These are phyloP conservation scores for Schizosaccharomyces lindneri DNA, from an alignment of 805 yeast genomes.

Conservation along the genomic window DNA sequence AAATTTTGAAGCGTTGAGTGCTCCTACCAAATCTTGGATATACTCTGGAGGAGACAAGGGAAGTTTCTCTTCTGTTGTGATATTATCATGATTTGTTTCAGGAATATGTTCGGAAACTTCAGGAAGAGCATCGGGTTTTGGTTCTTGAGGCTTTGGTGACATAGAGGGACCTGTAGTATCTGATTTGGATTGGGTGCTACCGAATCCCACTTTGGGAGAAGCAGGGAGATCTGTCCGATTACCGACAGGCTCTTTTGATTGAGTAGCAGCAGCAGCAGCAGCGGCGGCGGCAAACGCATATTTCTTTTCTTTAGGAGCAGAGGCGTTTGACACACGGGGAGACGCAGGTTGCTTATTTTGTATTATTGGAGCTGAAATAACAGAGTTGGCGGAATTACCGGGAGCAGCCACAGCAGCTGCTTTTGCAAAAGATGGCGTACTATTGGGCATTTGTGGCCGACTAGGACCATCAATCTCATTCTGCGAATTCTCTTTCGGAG, in stretches of 20 bases:
- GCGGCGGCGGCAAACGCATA: neutral
- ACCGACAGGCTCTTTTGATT: neutral
- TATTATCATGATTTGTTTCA: too few relatives aligned
- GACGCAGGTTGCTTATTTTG: neutral
- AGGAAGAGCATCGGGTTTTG: neutral
- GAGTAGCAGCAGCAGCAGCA: neutral
- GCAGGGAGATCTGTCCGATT: neutral
- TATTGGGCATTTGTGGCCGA: too few relatives aligned
- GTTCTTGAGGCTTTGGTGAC: neutral
- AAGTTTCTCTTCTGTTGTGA: too few relatives aligned
- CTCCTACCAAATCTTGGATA: neutral
- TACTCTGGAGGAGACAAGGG: neutral
- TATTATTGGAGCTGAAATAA: neutral
- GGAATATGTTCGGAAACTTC: too few relatives aligned
- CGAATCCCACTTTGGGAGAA: neutral
- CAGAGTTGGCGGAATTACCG: too few relatives aligned
- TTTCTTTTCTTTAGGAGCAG: neutral
- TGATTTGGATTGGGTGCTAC: neutral
- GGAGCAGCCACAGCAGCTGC: too few relatives aligned
- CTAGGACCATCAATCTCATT: too few relatives aligned
- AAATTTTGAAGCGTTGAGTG: neutral
- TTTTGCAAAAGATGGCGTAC: too few relatives aligned
- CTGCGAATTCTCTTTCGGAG: too few relatives aligned
- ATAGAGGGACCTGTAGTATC: neutral
- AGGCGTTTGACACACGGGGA: neutral